Conservation (phyloP, 371 early-diverging fungal species). For the Syncephalastrum monosporum region DNA sequence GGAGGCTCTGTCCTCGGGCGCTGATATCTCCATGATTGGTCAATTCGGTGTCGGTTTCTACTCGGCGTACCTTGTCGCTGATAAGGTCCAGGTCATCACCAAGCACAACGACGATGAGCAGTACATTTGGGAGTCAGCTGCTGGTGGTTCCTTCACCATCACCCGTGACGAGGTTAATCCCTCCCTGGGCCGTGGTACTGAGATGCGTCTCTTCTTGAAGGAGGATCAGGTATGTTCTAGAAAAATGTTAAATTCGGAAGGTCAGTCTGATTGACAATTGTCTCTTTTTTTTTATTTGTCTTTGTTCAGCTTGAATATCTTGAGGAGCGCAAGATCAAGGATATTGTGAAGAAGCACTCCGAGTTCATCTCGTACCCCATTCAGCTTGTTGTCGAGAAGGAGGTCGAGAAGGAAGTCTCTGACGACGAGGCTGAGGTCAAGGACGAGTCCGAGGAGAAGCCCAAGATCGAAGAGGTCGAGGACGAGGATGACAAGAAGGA, state of each 20-base stretch:
- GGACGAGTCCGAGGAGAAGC: constrained; percentile 52
- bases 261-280: not conserved
- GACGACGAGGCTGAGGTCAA: constrained; percentile 71
- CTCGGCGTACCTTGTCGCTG: constrained; percentile 80
- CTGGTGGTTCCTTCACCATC: constrained; percentile 71
- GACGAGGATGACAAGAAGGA: constrained; percentile 77
- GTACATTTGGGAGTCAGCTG: constrained; percentile 75
- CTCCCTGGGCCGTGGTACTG: constrained; percentile 69
- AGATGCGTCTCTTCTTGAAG: constrained; percentile 77
- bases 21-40: constrained; percentile 75
- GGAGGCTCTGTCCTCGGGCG: constrained; percentile 51
- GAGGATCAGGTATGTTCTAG: constrained; percentile 54
- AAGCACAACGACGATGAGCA: constrained; percentile 75
- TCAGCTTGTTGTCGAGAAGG: constrained; percentile 45
- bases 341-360: constrained; percentile 78
- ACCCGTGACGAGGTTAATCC: constrained; percentile 69
- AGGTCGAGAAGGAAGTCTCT: constrained; percentile 82
- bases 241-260: not conserved
- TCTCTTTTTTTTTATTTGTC: constrained; percentile 15
- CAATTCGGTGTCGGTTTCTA: constrained; percentile 97
- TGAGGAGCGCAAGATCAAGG: constrained; percentile 51
- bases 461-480: constrained; percentile 55
- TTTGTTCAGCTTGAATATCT: constrained; percentile 62
- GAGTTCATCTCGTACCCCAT: constrained; percentile 73
- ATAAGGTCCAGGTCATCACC: constrained; percentile 80